Percentiles rank a stretch among this genome's conserved stretches.
These are phyloP conservation scores for Fusarium agapanthi DNA, from an alignment of 2,329 filamentous ascomycete genomes.

Conservation along the genomic window DNA sequence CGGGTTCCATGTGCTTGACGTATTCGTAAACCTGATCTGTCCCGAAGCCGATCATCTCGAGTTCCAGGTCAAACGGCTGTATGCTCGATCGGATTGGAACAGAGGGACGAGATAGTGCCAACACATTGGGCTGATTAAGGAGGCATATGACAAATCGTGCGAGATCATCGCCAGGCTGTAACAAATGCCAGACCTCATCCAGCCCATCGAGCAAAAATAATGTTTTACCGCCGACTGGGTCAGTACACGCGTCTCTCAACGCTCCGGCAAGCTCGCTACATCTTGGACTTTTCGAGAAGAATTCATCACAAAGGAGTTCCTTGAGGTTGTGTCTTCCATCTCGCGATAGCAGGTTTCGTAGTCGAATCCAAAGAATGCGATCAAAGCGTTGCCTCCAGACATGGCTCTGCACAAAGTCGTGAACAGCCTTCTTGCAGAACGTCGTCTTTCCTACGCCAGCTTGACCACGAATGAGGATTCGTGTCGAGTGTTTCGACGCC, in stretches of 20 bases:
- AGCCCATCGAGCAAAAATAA: not conserved
- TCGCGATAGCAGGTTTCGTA: not conserved
- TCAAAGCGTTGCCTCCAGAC: not conserved
- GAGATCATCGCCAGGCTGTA: not conserved
- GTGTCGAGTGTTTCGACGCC: not conserved
- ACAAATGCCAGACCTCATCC: not conserved
- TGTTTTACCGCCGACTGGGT: not conserved
- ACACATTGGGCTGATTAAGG: not conserved
- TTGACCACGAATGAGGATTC: not conserved
- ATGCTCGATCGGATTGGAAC: not conserved
- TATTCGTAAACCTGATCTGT: not conserved
- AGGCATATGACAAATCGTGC: not conserved
- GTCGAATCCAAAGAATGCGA: not conserved
- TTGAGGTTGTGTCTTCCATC: not conserved
- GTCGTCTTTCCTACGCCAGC: not conserved
- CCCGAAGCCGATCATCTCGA: not conserved
- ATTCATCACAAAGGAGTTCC: not conserved
- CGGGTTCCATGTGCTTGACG: not conserved
- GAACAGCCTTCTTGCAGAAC: not conserved
- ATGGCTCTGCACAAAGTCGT: not conserved
- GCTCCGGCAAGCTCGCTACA: not conserved
- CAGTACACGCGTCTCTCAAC: not conserved
- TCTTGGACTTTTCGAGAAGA: not conserved
- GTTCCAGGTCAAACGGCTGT: not conserved
- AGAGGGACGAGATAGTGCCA: not conserved